phyloP scores from a whole-genome alignment of 176 grass and related monocot genomes.

The Oryza nivara region DNA sequence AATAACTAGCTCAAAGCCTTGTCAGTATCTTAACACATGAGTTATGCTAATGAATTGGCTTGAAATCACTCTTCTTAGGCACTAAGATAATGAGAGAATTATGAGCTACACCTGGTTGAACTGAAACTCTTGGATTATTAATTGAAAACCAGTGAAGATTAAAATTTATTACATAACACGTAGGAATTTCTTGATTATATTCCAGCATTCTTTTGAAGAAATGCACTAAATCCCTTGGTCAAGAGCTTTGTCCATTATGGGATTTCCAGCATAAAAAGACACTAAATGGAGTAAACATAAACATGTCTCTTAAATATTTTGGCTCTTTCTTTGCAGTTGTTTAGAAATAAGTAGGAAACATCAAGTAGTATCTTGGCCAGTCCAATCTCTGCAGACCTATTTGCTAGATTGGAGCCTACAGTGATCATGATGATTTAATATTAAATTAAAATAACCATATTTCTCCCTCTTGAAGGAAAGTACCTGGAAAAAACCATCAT shows the following conservation, averaged over 20 bases:
- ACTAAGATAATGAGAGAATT: background rate
- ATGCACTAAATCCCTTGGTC: background rate
- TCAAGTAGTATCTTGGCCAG: background rate
- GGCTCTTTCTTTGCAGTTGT: background rate
- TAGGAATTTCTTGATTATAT: background rate
- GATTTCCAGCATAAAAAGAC: slow-evolving; percentile 3
- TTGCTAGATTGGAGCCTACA: background rate
- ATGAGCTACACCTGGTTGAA: background rate
- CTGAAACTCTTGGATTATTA: background rate
- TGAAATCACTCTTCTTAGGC: slow-evolving; percentile 8
- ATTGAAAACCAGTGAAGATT: slow-evolving; percentile 10
- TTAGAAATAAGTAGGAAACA: background rate
- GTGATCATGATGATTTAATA: background rate
- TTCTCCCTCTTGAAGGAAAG: background rate
- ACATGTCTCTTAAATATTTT: background rate
- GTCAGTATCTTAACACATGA: background rate
- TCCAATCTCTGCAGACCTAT: background rate
- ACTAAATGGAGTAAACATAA: background rate
- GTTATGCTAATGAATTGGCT: background rate
- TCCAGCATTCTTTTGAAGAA: background rate
- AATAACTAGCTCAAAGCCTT: slow-evolving; percentile 1
- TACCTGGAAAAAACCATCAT: background rate
- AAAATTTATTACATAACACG: background rate
- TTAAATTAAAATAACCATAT: slow-evolving; percentile 19
- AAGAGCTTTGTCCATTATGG: slow-evolving; percentile 1